Evolutionary conservation across 345 rosid genomes (phyloP).

Genomic region (Excoecaria agallocha): DNA sequence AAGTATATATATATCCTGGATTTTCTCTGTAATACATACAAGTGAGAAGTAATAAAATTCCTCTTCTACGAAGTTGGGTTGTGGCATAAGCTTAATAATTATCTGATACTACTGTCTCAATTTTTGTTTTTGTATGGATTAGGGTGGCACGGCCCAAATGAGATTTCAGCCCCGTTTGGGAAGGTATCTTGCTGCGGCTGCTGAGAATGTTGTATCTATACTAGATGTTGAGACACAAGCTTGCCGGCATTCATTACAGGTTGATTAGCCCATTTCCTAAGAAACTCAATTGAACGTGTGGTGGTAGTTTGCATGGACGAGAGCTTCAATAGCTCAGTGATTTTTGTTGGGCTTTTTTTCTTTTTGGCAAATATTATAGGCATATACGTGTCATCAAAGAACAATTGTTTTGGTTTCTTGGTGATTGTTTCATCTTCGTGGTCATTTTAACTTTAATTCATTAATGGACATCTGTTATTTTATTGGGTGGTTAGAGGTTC

Average conservation of each 20-base stretch:
- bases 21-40: too few species aligned
- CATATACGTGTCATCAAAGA: not conserved
- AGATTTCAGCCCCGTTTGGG: conserved; percentile 94
- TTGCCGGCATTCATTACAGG: conserved; percentile 74
- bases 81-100: not conserved
- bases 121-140: conserved; percentile 15
- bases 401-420: not conserved
- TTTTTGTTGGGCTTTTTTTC: not conserved
- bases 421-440: not conserved
- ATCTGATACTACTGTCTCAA: not conserved
- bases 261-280: conserved; percentile 16
- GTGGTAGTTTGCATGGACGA: too few species aligned
- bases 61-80: too few species aligned
- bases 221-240: conserved; percentile 82
- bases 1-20: too few species aligned
- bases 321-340: not conserved
- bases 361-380: not conserved
- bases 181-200: conserved; percentile 85
- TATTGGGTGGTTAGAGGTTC: not conserved
- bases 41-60: too few species aligned
- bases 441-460: too few species aligned
- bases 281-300: too few species aligned
- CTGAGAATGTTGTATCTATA: conserved; percentile 77
- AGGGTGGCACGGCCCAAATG: conserved; percentile 84
- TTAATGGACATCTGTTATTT: not conserved